Evolutionary conservation across 441 rosid species (phyloP), one percentile per base, ranked within the genome.

Genomic region (Pelargonium fulgidum): DNA sequence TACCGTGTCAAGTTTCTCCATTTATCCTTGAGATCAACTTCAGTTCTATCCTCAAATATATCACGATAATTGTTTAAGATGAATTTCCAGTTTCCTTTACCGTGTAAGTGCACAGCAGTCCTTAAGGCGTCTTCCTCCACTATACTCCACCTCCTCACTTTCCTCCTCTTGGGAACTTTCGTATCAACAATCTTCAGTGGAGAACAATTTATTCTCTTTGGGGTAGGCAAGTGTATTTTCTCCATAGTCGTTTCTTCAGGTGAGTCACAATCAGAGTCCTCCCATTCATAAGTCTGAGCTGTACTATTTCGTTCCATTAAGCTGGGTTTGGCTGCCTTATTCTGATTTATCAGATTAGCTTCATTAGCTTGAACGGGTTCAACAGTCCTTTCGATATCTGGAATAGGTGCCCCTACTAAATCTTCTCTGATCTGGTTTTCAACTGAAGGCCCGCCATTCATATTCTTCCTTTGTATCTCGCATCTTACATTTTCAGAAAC

Each of bases 101-200:
- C 90, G 36, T 81, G 86, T 85, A 62, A 52, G 19, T 64, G 19
- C 36, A 81, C 85, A 6, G 77, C 88, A 20, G 74, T 80, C 61
- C 76, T 73, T 77, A 85, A 68, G 10, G 84, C 83, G 7, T 85
- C 80, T 80, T 85, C 93, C 74, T 86, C 91, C 73, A 80, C 80
- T 20, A 69, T 1, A 24, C 76, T 82, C 89, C 89, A 88, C 67
- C 54, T 72, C 63, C 69, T 85, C 26, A 7, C 61, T 52, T 10
- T 65, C 64, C 89, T 85, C 73, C 81, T 82, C 44, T 69, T 71
- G 20, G 61, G 42, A 36, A 62, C 14, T 4, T 26, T 26, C 33
- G 10, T 4, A 56, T 50, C 36, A 68, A 66, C 12, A 75, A 68
- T 73, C 72, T 65, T 84, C 71, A 84, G 63, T 12, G 89, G 89